phyloP scores from a whole-genome alignment of 2,329 filamentous ascomycete genomes.

The Diplodia mutila region DNA sequence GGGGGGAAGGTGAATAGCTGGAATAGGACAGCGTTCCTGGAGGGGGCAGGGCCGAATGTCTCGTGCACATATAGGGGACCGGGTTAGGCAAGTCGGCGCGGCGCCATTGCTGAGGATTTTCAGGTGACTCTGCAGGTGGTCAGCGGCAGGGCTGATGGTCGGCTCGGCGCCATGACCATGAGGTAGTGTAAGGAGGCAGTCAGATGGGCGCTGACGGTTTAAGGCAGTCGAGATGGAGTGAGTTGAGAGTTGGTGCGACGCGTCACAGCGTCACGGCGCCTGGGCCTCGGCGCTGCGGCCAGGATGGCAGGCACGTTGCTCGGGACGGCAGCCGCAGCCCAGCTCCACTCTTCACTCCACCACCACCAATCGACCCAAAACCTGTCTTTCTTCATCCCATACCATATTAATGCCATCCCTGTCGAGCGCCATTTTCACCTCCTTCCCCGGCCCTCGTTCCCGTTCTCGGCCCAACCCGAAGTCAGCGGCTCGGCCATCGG shows the following conservation, averaged over 20 bases:
- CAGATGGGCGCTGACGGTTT: background rate
- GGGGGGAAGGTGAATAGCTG: background rate
- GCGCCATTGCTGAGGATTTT: background rate
- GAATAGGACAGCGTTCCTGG: slow-evolving; percentile 1
- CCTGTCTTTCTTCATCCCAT: background rate
- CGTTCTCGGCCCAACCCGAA: slow-evolving; percentile 4
- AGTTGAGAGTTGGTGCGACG: background rate
- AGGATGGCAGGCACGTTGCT: background rate
- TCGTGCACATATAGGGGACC: background rate
- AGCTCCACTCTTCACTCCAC: no score
- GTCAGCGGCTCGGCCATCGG: slow-evolving; percentile 3
- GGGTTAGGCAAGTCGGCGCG: slow-evolving; percentile 1
- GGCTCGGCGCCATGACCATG: background rate
- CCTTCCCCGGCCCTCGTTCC: background rate
- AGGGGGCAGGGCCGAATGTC: slow-evolving; percentile 13
- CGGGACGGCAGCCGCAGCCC: no score
- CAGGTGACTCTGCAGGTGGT: slow-evolving; percentile 21
- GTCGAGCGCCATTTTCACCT: background rate
- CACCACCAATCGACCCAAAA: no score
- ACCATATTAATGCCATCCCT: background rate
- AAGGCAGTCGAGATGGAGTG: background rate
- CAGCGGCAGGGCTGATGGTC: slow-evolving; percentile 3
- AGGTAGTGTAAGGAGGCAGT: background rate
- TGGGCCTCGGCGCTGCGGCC: no score
- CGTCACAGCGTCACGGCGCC: slow-evolving; percentile 13